These are phyloP conservation scores for Plasmodium falciparum DNA, from an alignment of 169 alveolate genomes.

Conservation along the genomic window DNA sequence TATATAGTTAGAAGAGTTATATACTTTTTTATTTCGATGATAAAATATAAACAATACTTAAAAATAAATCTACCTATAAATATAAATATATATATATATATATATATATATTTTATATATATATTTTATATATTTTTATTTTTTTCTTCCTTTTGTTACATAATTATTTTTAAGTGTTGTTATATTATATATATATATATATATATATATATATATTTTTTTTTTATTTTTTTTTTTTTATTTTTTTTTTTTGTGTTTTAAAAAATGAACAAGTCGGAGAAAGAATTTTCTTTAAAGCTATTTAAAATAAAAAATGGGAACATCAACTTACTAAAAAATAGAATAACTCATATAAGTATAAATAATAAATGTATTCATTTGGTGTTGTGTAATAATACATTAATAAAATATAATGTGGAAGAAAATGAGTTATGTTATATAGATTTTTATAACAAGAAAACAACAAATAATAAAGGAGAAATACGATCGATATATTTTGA, in stretches of 20 bases:
- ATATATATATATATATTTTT: too few relatives aligned
- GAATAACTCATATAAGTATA: conserved; percentile 75
- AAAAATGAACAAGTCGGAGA: conserved; percentile 71
- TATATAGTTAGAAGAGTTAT: too few relatives aligned
- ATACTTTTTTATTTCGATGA: too few relatives aligned
- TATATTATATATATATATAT: too few relatives aligned
- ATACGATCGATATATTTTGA: conserved; percentile 74
- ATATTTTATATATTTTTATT: too few relatives aligned
- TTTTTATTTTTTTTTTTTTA: too few relatives aligned
- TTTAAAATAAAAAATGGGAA: conserved; percentile 74
- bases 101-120: too few relatives aligned
- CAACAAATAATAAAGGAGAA: conserved; percentile 71
- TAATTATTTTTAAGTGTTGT: too few relatives aligned
- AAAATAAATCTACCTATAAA: too few relatives aligned
- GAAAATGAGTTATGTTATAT: conserved; percentile 64
- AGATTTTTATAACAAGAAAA: conserved; percentile 64
- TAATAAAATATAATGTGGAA: conserved; percentile 63
- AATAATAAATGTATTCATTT: conserved; percentile 71
- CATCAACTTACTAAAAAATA: conserved; percentile 47
- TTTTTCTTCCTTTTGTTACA: too few relatives aligned
- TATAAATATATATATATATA: too few relatives aligned
- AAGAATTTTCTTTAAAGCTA: conserved; percentile 39
- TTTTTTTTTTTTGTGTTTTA: neutral
- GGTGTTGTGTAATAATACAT: conserved; percentile 59
- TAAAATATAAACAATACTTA: too few relatives aligned